Evolutionary conservation across 2,329 filamentous ascomycete genomes (phyloP).

Genomic region (Sclerotinia nivalis): DNA sequence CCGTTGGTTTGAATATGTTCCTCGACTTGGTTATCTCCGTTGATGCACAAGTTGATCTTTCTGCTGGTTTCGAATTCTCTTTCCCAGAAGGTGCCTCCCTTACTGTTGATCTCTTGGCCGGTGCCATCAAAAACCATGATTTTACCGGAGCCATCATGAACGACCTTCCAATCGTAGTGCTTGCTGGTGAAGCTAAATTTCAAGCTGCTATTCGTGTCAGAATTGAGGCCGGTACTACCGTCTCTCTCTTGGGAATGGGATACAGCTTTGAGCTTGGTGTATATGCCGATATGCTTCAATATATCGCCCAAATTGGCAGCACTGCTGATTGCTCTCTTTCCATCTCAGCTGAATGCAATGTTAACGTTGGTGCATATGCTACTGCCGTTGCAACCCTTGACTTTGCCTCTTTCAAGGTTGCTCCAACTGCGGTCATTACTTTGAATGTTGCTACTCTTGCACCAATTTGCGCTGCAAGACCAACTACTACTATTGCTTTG

Average conservation of each 20-base stretch:
- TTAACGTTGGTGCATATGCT: constrained; percentile 33
- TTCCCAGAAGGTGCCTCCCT: constrained; percentile 34
- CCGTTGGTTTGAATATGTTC: constrained; percentile 30
- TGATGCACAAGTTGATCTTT: constrained; percentile 30
- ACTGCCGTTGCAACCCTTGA: constrained; percentile 30
- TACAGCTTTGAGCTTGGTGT: constrained; percentile 33
- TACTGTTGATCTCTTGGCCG: constrained; percentile 33
- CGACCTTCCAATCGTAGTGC: constrained; percentile 31
- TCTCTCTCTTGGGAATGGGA: constrained; percentile 30
- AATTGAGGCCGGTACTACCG: constrained; percentile 33
- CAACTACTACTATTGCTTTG: not conserved
- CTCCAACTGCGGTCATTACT: constrained; percentile 27
- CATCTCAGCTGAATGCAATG: constrained; percentile 28
- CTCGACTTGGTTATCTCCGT: constrained; percentile 34
- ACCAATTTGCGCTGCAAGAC: constrained; percentile 3
- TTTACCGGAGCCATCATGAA: constrained; percentile 29
- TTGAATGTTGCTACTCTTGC: constrained; percentile 24
- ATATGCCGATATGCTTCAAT: constrained; percentile 33
- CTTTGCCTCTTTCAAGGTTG: constrained; percentile 28
- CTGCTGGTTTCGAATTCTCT: constrained; percentile 33
- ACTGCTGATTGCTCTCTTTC: constrained; percentile 26
- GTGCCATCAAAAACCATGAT: constrained; percentile 29
- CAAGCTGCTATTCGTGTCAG: constrained; percentile 32
- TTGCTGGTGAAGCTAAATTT: constrained; percentile 31
- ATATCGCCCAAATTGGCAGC: constrained; percentile 27